These are phyloP conservation scores for Microascus cirrosus DNA, from an alignment of 2,329 filamentous ascomycete genomes.

Conservation along the genomic window DNA sequence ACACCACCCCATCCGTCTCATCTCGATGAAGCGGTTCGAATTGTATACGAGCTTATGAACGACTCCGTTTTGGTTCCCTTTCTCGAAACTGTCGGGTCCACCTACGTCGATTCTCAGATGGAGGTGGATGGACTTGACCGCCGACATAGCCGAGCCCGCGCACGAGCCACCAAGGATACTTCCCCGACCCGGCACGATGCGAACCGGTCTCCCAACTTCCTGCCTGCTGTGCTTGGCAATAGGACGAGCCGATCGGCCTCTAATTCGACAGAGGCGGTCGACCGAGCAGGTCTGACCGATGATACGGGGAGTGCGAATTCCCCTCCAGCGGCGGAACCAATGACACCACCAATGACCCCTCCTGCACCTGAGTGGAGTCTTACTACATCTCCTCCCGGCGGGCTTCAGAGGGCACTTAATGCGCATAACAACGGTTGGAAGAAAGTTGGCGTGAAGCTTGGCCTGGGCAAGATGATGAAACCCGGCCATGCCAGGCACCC, in stretches of 20 bases:
- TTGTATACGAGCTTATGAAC: constrained; percentile 94
- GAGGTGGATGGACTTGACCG: constrained; percentile 12
- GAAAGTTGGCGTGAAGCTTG: constrained; percentile 51
- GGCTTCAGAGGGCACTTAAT: constrained; percentile 40
- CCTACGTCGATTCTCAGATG: background rate
- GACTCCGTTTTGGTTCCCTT: constrained; percentile 92
- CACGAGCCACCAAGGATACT: constrained; percentile 24
- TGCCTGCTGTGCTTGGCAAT: constrained; percentile 25
- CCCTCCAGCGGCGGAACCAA: constrained; percentile 42
- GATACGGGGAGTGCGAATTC: constrained; percentile 54
- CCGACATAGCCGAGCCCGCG: constrained; percentile 25
- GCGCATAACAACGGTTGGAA: constrained; percentile 51
- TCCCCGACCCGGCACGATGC: constrained; percentile 22
- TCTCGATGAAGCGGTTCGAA: constrained; percentile 71
- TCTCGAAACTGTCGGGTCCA: constrained; percentile 48
- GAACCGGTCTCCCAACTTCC: constrained; percentile 32
- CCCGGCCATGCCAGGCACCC: constrained; percentile 7
- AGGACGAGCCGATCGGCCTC: constrained; percentile 28
- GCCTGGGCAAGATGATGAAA: constrained; percentile 21
- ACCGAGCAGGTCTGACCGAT: constrained; percentile 46
- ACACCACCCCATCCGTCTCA: constrained; percentile 62
- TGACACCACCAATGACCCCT: constrained; percentile 66
- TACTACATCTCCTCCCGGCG: constrained; percentile 34
- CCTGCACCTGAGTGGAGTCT: constrained; percentile 49
- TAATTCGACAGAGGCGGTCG: constrained; percentile 31